A percentile compares a stretch with the other conserved stretches of the same genome.
Evolutionary conservation across 2,329 filamentous ascomycete genomes (phyloP).

Genomic region (Colletotrichum sp.): DNA sequence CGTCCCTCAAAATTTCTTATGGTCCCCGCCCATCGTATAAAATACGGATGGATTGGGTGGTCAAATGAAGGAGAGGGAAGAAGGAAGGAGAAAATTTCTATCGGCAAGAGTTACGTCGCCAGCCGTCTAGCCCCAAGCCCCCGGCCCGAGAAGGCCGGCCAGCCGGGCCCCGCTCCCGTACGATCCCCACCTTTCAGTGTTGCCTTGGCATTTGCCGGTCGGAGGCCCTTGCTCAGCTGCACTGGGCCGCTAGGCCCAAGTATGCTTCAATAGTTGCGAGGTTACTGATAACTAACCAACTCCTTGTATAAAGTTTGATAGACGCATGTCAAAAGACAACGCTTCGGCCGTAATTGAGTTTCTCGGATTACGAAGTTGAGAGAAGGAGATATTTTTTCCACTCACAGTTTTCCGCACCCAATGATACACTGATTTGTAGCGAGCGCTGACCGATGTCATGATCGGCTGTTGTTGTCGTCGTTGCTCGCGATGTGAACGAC

Average conservation of each 20-base stretch:
- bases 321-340: not conserved
- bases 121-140: not conserved
- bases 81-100: not conserved
- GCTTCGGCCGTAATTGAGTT: not conserved
- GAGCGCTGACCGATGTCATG: not conserved
- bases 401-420: not conserved
- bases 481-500: not conserved
- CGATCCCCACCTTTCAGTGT: not conserved
- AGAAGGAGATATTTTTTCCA: not conserved
- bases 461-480: not conserved
- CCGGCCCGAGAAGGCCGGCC: not conserved
- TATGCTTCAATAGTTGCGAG: not conserved
- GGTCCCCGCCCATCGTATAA: not conserved
- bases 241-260: not conserved
- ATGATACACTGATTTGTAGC: not conserved
- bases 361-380: not conserved
- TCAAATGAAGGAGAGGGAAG: not conserved
- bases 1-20: not conserved
- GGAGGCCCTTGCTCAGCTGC: not conserved
- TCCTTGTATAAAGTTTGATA: not conserved
- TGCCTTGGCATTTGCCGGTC: not conserved
- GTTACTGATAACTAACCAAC: not conserved
- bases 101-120: not conserved
- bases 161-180: not conserved
- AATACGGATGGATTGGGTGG: not conserved